Percentiles rank a stretch among this genome's conserved stretches.
phyloP scores from a whole-genome alignment of 2,329 filamentous ascomycete genomes.

The Aspergillus floridensis region DNA sequence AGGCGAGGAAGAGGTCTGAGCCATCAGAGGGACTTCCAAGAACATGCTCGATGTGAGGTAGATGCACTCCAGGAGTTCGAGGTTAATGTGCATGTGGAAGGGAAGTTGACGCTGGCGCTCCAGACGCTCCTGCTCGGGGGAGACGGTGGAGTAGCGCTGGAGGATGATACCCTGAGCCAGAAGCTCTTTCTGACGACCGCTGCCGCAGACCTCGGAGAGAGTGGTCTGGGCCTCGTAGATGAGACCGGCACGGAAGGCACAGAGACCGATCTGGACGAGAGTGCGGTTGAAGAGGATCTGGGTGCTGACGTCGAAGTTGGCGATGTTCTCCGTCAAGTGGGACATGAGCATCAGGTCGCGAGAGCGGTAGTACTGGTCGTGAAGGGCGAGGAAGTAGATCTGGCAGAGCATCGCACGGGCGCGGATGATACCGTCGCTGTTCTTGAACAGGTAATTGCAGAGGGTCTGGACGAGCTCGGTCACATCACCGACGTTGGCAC shows the following conservation, averaged over 20 bases:
- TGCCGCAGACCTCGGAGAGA: conserved; percentile 96
- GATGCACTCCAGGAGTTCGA: conserved; percentile 95
- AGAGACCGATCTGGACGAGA: conserved; percentile 94
- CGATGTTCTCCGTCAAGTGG: conserved; percentile 94
- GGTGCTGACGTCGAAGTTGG: conserved; percentile 92
- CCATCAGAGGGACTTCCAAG: conserved; percentile 93
- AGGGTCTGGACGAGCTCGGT: conserved; percentile 74
- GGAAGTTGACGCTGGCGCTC: conserved; percentile 96
- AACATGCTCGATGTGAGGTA: conserved; percentile 99
- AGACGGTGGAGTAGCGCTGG: conserved; percentile 93
- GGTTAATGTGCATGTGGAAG: conserved; percentile 99
- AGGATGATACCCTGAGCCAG: conserved; percentile 98
- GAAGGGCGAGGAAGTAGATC: conserved; percentile 95
- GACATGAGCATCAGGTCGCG: conserved; percentile 99
- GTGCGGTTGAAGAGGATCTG: conserved; percentile 99
- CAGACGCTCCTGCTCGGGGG: conserved; percentile 93
- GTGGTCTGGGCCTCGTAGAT: conserved; percentile 98
- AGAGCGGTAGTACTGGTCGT: conserved; percentile 96
- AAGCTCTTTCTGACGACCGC: conserved; percentile 94
- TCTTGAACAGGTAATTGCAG: conserved; percentile 89
- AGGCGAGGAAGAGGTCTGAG: conserved; percentile 92
- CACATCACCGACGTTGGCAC: conserved; percentile 66
- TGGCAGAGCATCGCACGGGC: conserved; percentile 97
- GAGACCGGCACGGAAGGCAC: conserved; percentile 93
- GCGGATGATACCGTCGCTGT: conserved; percentile 94